Evolutionary conservation across 495 filamentous ascomycete species (phyloP).

Genomic region (Elaphomyces granulatus): DNA sequence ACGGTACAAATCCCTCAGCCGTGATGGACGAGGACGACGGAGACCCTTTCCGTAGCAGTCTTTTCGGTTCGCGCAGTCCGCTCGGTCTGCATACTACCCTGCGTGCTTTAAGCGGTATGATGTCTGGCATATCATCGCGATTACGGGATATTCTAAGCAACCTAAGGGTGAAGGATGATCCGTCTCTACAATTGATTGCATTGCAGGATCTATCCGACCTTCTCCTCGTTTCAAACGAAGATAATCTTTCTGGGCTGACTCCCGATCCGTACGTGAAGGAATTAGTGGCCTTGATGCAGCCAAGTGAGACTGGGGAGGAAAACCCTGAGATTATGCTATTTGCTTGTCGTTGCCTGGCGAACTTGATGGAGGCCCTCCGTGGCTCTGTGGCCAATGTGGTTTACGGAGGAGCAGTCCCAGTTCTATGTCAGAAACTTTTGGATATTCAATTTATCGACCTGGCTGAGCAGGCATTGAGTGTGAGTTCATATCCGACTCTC

Average conservation of each 20-base stretch:
- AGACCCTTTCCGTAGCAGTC: slow-evolving; percentile 62
- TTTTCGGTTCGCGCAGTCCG: slow-evolving; percentile 53
- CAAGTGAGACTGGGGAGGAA: slow-evolving; percentile 71
- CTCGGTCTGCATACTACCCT: slow-evolving; percentile 66
- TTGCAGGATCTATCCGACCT: slow-evolving; percentile 90
- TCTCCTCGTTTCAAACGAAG: slow-evolving; percentile 85
- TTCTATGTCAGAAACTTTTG: slow-evolving; percentile 83
- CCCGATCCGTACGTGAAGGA: slow-evolving; percentile 94
- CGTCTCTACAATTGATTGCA: slow-evolving; percentile 79
- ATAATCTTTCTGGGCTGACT: slow-evolving; percentile 90
- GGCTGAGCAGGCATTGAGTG: slow-evolving; percentile 89
- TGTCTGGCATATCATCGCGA: slow-evolving; percentile 65
- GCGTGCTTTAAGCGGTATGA: slow-evolving; percentile 77
- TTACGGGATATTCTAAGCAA: slow-evolving; percentile 74
- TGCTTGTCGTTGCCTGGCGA: slow-evolving; percentile 90
- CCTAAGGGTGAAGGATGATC: slow-evolving; percentile 74
- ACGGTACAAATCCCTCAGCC: slow-evolving; percentile 35
- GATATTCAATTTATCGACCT: slow-evolving; percentile 95
- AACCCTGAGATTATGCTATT: slow-evolving; percentile 97
- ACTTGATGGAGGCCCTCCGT: slow-evolving; percentile 94
- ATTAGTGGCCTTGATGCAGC: slow-evolving; percentile 82
- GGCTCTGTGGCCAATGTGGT: slow-evolving; percentile 89
- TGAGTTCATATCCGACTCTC: slow-evolving; percentile 26
- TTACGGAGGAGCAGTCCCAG: slow-evolving; percentile 86
- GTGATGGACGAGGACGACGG: slow-evolving; percentile 54